These are phyloP conservation scores for Colletotrichum higginsianum DNA, from an alignment of 2,329 filamentous ascomycete species.

Conservation along the genomic window DNA sequence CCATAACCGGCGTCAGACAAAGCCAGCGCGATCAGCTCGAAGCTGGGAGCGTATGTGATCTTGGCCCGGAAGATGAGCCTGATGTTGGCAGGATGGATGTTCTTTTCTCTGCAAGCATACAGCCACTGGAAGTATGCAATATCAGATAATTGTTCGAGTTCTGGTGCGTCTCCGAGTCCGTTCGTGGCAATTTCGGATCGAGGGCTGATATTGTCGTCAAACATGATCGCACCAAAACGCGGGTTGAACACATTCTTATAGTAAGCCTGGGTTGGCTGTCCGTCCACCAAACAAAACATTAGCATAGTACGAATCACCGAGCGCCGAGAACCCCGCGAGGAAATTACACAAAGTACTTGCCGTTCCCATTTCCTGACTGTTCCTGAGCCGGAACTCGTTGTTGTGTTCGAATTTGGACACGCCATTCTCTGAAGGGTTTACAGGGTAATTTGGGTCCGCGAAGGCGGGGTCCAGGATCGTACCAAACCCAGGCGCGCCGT, in stretches of 20 bases:
- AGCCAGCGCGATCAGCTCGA: neutral
- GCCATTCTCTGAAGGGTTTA: neutral
- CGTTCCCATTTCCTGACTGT: neutral
- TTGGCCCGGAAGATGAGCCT: neutral
- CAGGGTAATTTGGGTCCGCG: neutral
- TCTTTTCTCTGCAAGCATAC: neutral
- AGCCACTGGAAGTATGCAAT: slow-evolving; percentile 24
- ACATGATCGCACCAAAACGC: slow-evolving; percentile 4
- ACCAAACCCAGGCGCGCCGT: neutral
- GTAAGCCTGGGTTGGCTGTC: neutral
- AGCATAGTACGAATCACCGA: neutral
- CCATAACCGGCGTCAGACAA: neutral
- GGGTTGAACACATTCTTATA: slow-evolving; percentile 13
- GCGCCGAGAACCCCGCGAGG: too few species aligned
- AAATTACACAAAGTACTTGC: neutral
- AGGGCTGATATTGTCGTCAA: slow-evolving; percentile 7
- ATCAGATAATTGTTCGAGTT: slow-evolving; percentile 16
- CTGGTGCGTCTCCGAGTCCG: neutral
- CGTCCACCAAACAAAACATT: too few species aligned
- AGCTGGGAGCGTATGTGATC: slow-evolving; percentile 1
- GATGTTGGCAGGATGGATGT: neutral
- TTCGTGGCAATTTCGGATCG: neutral
- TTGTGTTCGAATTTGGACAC: neutral
- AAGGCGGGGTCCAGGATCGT: neutral
- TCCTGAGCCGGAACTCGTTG: neutral